Base-by-base conservation (phyloP, 768 basidiomycete species). In the Clitopilus passeckerianus region DNA sequence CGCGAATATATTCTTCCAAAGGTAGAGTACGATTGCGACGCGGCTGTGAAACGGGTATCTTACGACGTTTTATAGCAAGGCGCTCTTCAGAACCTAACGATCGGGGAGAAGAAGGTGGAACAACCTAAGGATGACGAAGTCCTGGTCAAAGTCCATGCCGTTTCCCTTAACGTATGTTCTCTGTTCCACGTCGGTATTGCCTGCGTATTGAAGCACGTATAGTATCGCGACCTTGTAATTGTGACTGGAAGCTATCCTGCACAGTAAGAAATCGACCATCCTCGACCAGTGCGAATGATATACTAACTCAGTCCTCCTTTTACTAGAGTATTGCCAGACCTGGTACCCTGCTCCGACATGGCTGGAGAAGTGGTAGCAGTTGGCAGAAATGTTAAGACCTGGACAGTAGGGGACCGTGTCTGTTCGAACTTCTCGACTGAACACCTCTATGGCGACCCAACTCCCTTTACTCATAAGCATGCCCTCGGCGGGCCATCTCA, bases 381-480 rank as follows among this genome's bases (percentile, higher is more conserved):
- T 12, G 76, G 76, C 6, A 68, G 70, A 12, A 74, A 71, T n/a
- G 76, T 77, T n/a, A 77, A 69, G n/a, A 69, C 65, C 6, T 85
- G 81, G 83, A 78, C 77, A 61, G 63, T 70, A 12, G 82, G 84
- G n/a, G 82, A 84, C 57, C 79, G 80, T 30, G 80, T 86, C 30
- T 78, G 71, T 59, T 73, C 82, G 10, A 85, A 82, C 66, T 81
- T 84, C 60, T 64, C 72, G 5, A 50, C 70, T 9, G 80, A 80
- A 58, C 79, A 80, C 60, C 58, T 83, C 34, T 67, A 79, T 59
- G 80, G 79, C 1, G 79, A 82, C 57, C 37, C 62, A 1, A 69
- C 53, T 14, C 66, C 68, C 14, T 74, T 69, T 1, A 77, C 70
- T 41, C 67, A 68, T 9, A 43, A 61, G 12, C 66, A 76, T 1